A percentile compares a stretch with the other conserved stretches of the same genome.
Evolutionary conservation across 2,329 filamentous ascomycete genomes (phyloP).

Genomic region (Monosporascus sp.): DNA sequence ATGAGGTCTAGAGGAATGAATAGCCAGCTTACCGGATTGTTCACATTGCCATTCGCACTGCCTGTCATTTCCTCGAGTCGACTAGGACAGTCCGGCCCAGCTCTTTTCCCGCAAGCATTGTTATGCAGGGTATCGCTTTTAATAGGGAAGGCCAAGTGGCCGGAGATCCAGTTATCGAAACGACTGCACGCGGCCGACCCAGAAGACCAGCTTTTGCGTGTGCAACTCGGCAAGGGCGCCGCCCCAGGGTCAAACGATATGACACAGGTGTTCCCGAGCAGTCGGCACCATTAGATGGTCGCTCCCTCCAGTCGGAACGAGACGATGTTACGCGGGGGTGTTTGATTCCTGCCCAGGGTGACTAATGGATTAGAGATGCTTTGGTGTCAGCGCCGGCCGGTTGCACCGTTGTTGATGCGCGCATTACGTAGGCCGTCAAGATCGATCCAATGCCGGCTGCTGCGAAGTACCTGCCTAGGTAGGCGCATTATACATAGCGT

Average conservation of each 20-base stretch:
- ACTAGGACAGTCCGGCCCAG: background rate
- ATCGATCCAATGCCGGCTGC: background rate
- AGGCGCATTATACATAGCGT: background rate
- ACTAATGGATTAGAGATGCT: background rate
- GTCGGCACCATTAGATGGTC: slow-evolving; percentile 8
- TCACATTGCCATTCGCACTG: too few species aligned
- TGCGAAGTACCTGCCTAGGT: background rate
- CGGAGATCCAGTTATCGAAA: background rate
- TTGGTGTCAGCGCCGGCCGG: too few species aligned
- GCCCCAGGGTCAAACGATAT: slow-evolving; percentile 8
- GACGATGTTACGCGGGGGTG: background rate
- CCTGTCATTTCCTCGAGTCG: too few species aligned
- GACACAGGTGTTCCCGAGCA: slow-evolving; percentile 10
- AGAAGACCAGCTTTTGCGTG: slow-evolving; percentile 22
- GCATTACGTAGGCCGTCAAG: too few species aligned
- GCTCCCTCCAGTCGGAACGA: background rate
- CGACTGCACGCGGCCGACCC: slow-evolving; percentile 21
- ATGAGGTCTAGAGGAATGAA: too few species aligned
- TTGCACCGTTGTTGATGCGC: too few species aligned
- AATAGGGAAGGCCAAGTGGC: background rate
- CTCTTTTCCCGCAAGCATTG: background rate
- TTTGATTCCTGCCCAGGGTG: background rate
- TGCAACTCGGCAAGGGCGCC: slow-evolving; percentile 18
- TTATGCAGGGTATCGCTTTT: background rate
- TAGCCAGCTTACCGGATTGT: too few species aligned